Conservation (phyloP, 108 stramenopile genomes). For the Stephanodiscus minutulus region DNA sequence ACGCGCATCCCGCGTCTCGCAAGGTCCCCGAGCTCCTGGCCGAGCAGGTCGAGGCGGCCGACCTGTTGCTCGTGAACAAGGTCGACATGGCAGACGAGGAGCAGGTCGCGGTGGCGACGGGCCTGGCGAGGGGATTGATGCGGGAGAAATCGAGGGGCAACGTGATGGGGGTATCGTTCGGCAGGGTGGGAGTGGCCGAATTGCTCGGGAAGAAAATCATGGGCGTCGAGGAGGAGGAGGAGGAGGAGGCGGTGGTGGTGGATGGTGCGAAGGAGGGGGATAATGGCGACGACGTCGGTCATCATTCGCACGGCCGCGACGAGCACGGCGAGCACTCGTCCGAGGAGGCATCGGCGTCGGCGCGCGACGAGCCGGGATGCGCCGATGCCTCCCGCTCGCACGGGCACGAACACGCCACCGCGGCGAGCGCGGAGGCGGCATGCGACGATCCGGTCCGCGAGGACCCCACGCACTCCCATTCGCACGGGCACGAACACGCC, state of each 20-base stretch:
- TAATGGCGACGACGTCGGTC: too few species aligned
- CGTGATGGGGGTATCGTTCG: conserved; percentile 66
- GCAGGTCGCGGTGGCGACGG: conserved; percentile 61
- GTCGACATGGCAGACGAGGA: conserved; percentile 80
- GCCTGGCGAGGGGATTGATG: conserved; percentile 59
- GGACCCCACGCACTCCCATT: conserved; percentile 64
- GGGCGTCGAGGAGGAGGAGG: conserved; percentile 11
- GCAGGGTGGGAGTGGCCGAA: conserved; percentile 64
- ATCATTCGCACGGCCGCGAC: conserved; percentile 44
- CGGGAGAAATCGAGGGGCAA: conserved; percentile 72
- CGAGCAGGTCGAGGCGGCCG: conserved; percentile 94
- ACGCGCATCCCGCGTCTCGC: conserved; percentile 56
- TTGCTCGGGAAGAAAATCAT: conserved; percentile 51
- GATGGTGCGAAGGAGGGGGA: too few species aligned
- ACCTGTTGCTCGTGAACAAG: conserved; percentile 95
- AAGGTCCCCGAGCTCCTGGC: conserved; percentile 86
- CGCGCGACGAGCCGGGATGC: conserved; percentile 57
- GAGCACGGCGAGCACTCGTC: conserved; percentile 48
- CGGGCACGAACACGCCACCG: conserved; percentile 46
- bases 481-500: conserved; percentile 53
- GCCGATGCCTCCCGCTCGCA: conserved; percentile 63
- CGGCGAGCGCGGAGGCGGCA: background rate
- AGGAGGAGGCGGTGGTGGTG: background rate
- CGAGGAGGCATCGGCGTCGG: background rate
- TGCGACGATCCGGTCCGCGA: conserved; percentile 62